A percentile compares a stretch with the other conserved stretches of the same genome.
Evolutionary conservation across 371 early-diverging fungal species (phyloP).

Genomic region (Thermomucor indicae-seudaticae): DNA sequence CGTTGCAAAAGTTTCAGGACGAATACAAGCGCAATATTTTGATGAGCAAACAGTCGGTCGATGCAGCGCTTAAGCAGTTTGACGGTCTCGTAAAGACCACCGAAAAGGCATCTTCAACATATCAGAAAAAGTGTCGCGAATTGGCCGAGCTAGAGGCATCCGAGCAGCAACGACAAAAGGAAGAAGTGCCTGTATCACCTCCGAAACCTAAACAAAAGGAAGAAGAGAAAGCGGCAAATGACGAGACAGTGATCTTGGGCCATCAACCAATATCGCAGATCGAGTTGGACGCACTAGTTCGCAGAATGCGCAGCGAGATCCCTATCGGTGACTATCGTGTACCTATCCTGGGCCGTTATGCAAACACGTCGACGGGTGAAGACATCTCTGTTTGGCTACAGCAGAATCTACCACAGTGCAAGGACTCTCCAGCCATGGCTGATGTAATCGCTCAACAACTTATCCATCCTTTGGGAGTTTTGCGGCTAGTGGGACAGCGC

Average conservation of each 20-base stretch:
- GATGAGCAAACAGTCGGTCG: conserved; percentile 59
- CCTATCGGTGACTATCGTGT: conserved; percentile 61
- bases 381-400: conserved; percentile 69
- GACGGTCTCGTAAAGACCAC: conserved; percentile 48
- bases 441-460: conserved; percentile 71
- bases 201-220: not conserved
- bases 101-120: conserved; percentile 39
- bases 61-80: conserved; percentile 51
- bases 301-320: conserved; percentile 56
- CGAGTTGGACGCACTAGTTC: conserved; percentile 27
- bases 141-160: conserved; percentile 51
- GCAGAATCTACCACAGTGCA: conserved; percentile 55
- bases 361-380: conserved; percentile 64
- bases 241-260: conserved; percentile 16
- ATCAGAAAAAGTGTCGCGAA: conserved; percentile 47
- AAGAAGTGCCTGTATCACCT: conserved; percentile 1
- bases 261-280: conserved; percentile 25
- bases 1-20: conserved; percentile 54
- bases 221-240: not conserved
- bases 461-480: conserved; percentile 54
- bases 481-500: conserved; percentile 68
- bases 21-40: conserved; percentile 53
- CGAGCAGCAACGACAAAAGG: conserved; percentile 9
- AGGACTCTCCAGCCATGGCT: conserved; percentile 61
- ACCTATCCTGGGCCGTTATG: conserved; percentile 68